A percentile compares a stretch with the other conserved stretches of the same genome.
Conservation (phyloP, 2,329 filamentous ascomycete species). For the Elsinoe arachidis region DNA sequence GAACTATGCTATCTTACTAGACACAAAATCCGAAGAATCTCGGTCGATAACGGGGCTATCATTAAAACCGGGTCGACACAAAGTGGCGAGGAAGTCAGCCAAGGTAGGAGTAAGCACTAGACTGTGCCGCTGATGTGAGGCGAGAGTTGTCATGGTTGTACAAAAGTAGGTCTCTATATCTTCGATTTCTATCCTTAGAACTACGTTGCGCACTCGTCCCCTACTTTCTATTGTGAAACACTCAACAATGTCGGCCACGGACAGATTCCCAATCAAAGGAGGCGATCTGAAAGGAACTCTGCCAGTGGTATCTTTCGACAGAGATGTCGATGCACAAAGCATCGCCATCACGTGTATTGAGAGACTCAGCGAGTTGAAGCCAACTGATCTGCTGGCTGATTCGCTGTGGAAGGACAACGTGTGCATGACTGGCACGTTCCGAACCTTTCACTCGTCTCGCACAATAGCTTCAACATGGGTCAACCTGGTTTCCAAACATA, state of each 20-base stretch:
- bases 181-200: no score
- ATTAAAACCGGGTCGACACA: no score
- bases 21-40: no score
- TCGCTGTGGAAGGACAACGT: slow-evolving; percentile 49
- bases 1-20: no score
- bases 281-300: not conserved
- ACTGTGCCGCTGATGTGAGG: not conserved
- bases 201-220: no score
- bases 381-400: slow-evolving; percentile 13
- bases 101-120: not conserved
- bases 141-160: not conserved
- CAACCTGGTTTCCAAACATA: slow-evolving; percentile 23
- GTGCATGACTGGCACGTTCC: slow-evolving; percentile 47
- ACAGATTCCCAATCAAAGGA: not conserved
- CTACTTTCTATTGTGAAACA: no score
- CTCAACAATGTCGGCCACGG: no score
- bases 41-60: no score
- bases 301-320: not conserved
- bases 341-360: not conserved
- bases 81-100: no score
- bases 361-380: not conserved
- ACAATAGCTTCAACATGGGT: slow-evolving; percentile 34
- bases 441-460: slow-evolving; percentile 41
- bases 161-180: no score
- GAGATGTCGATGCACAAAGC: not conserved